A percentile compares a stretch with the other conserved stretches of the same genome.
phyloP scores from a whole-genome alignment of 352 stramenopile genomes.

The Phytopythium kandeliae region DNA sequence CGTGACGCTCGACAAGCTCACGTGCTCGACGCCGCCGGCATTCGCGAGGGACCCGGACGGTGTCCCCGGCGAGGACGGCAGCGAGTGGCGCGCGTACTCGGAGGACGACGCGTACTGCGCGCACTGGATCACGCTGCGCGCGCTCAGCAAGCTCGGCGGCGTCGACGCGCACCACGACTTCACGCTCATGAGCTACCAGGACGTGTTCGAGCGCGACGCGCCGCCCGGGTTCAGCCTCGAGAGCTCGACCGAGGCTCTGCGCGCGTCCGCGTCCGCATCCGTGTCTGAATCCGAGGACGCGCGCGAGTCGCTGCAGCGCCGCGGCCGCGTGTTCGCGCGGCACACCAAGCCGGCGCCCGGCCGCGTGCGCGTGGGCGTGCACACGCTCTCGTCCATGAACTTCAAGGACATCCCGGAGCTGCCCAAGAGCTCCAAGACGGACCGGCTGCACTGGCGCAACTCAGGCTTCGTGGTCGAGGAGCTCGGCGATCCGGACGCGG shows the following conservation, averaged over 20 bases:
- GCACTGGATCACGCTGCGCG: conserved; percentile 57
- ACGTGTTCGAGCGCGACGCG: conserved; percentile 43
- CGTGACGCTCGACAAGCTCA: conserved; percentile 57
- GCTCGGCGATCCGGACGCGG: conserved; percentile 14
- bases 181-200: conserved; percentile 68
- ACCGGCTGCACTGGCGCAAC: conserved; percentile 50
- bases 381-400: conserved; percentile 56
- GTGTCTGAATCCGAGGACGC: neutral
- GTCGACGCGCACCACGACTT: conserved; percentile 49
- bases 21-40: conserved; percentile 46
- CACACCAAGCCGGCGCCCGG: conserved; percentile 7
- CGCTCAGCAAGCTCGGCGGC: conserved; percentile 23
- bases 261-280: neutral
- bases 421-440: conserved; percentile 32
- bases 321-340: conserved; percentile 3
- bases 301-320: neutral
- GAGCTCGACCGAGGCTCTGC: neutral
- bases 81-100: conserved; percentile 27
- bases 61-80: conserved; percentile 6
- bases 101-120: conserved; percentile 68
- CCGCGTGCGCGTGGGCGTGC: conserved; percentile 37
- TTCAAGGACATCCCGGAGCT: conserved; percentile 56
- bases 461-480: conserved; percentile 52
- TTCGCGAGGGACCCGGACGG: conserved; percentile 29
- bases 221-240: neutral